Base-by-base conservation (phyloP, 1,139 yeast species). In the Suhomyces yuchorum region DNA sequence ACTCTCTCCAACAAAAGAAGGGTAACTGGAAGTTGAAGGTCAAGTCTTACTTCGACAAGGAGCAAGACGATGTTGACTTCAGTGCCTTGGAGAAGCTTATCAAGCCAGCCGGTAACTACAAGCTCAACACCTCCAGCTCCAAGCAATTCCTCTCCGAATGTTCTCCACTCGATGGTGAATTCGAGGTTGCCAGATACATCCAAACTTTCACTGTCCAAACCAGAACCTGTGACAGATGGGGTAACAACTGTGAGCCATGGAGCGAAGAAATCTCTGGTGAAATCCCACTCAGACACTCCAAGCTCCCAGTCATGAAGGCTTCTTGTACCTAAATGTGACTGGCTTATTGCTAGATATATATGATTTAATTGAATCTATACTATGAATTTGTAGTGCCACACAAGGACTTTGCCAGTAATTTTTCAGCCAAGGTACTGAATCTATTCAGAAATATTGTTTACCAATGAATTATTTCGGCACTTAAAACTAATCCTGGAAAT, bases 161-260 rank as follows among this genome's bases (percentile, higher is more conserved):
- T 35, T n/a, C 26, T 20, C 38, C 26, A 35, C 24, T 20, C 4
- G 24, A 35, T 3, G 38, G 26, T 12, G 38, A 35, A 19, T 35
- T 20, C 17, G 38, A 35, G 6, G 26, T 35, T 20, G 22, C 38
- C 18, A 35, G 38, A 20, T 20, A 9, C 23, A 23, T 35, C 23
- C 38, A 35, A 35, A 20, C 24, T 20, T 35, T 18, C 38, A 35
- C 38, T 8, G 38, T 35, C 14, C 38, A 35, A 20, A 20, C 26
- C 18, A 35, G 38, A 35, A 15, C 22, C 3, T 35, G 24, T 22
- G 38, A 35, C 22, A 35, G 26, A 20, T 35, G 17, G 17, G 38
- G 38, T 8, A 35, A 19, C 38, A 35, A 20, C 24, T 35, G 38
- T 35, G 38, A 17, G 12, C 26, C 24, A 19, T 35, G 38, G 38